Evolutionary conservation across 2,329 filamentous ascomycete species (phyloP).

Genomic region (Periconia macrospinosa): DNA sequence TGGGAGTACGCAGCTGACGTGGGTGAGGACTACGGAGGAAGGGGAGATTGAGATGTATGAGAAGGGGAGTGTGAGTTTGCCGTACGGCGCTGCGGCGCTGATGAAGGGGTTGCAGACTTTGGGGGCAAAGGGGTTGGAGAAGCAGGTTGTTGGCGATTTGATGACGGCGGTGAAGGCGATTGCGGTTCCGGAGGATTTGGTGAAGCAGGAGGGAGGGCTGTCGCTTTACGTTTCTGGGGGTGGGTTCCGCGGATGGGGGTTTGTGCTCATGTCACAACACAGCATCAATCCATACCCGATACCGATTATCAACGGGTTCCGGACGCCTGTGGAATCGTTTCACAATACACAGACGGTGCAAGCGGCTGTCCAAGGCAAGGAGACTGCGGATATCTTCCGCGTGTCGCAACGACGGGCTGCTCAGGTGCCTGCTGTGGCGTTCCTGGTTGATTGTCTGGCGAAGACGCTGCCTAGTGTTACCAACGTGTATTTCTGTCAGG

Average conservation of each 20-base stretch:
- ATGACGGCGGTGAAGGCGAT: slow-evolving; percentile 61
- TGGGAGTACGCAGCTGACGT: slow-evolving; percentile 70
- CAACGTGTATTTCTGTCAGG: slow-evolving; percentile 79
- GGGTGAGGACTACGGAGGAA: slow-evolving; percentile 58
- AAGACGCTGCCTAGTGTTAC: slow-evolving; percentile 69
- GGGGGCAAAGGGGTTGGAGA: slow-evolving; percentile 49
- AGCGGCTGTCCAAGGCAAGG: slow-evolving; percentile 43
- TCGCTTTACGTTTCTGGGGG: slow-evolving; percentile 86
- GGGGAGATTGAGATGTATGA: slow-evolving; percentile 46
- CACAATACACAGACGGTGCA: slow-evolving; percentile 53
- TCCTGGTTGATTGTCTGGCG: slow-evolving; percentile 76
- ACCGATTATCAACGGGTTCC: slow-evolving; percentile 78
- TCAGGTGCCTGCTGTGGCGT: slow-evolving; percentile 82
- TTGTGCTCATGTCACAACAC: slow-evolving; percentile 81
- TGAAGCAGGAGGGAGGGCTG: slow-evolving; percentile 39
- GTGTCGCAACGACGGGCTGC: slow-evolving; percentile 76
- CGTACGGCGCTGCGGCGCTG: slow-evolving; percentile 71
- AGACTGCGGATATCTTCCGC: slow-evolving; percentile 59
- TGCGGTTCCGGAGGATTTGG: slow-evolving; percentile 57
- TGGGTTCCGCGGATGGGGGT: slow-evolving; percentile 88
- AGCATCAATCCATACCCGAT: slow-evolving; percentile 78
- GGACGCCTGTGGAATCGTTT: slow-evolving; percentile 65
- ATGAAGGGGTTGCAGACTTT: slow-evolving; percentile 52
- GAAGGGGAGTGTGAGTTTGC: slow-evolving; percentile 64
- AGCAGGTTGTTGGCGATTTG: slow-evolving; percentile 62